These are phyloP conservation scores for Chamaecyparis obtusa DNA, from an alignment of 75 land plant genomes.

Conservation along the genomic window DNA sequence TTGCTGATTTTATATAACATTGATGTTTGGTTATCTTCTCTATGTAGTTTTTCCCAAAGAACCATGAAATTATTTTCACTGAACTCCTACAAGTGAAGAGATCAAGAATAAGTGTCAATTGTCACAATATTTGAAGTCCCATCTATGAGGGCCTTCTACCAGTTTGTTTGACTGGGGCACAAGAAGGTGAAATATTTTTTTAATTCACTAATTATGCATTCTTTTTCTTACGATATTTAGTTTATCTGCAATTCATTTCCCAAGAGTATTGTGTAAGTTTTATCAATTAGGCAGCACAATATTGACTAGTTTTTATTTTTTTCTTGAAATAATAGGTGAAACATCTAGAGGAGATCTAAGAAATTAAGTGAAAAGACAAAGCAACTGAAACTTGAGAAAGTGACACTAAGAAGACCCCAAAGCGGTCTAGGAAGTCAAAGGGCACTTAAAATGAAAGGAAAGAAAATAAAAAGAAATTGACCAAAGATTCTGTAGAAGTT, in stretches of 20 bases:
- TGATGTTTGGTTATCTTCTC: slow-evolving; percentile 5
- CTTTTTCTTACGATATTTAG: not conserved
- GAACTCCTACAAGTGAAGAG: slow-evolving; percentile 81
- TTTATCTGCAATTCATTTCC: not conserved
- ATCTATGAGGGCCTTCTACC: slow-evolving; percentile 56
- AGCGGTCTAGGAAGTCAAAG: slow-evolving; percentile 30
- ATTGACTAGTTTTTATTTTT: not conserved
- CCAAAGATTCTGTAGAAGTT: slow-evolving; percentile 16
- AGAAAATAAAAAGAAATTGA: slow-evolving; percentile 19
- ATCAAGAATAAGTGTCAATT: slow-evolving; percentile 55
- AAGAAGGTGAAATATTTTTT: slow-evolving; percentile 18
- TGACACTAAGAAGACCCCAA: slow-evolving; percentile 25
- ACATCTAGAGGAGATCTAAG: slow-evolving; percentile 55
- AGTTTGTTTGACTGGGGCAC: slow-evolving; percentile 79
- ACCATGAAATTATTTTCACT: slow-evolving; percentile 47
- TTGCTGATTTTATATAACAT: slow-evolving; percentile 6
- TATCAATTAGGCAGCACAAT: not conserved
- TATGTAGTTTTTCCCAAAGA: slow-evolving; percentile 39
- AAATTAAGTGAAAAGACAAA: slow-evolving; percentile 42
- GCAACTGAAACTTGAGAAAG: slow-evolving; percentile 27
- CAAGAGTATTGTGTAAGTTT: no score
- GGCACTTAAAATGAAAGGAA: not conserved
- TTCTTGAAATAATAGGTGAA: slow-evolving; percentile 30
- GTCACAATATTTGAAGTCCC: slow-evolving; percentile 71
- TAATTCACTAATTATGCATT: not conserved